Evolutionary conservation across 257 asterid species (phyloP), one percentile per base, ranked within the genome.

Genomic region (Solanum peruvianum): DNA sequence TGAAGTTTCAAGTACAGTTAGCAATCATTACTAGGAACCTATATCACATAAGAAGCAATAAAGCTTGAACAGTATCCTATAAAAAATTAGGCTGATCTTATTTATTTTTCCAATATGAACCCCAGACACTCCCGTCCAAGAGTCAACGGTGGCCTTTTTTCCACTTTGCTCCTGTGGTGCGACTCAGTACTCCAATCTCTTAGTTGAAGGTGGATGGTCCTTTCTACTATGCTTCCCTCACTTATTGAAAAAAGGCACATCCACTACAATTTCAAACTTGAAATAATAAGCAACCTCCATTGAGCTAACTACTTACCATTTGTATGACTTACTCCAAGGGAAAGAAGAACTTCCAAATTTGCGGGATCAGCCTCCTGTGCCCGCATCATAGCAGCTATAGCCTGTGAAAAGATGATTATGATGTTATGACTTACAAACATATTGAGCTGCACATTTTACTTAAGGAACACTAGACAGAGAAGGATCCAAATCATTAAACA

Each of bases 361-460:
- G 97, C 92, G 11, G 99, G 95, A 91, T 97, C 98, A 85, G 90
- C 99, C 92, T 93, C 98, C 80, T 97, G 99, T 18, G 99, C 99
- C 85, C 95, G 95, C 98, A 97, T 97, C 99, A 97, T 97, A 88
- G 99, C 98, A 88, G 99, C 99, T 91, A 97, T 97, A 89, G 99
- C 99, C 99, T 97, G 96, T 85, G 78, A 92, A 75, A 29, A 72
- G 87, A 87, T 49, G 67, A 56, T 78, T 69, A 82, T 80, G 85
- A 62, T 81, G 66, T 78, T 45, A 78, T 78, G 62, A 41, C 66
- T 78, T 77, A 37, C 27, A 60, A 60, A 86, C 60, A 88, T 62
- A 27, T 16, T 52, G 82, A 14, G 58, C 23, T 83, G 66, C 62
- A 27, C 27, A 9, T 45, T 27, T 45, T 35, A 78, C 27, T 10